A percentile compares a stretch with the other conserved stretches of the same genome.
phyloP scores from a whole-genome alignment of 306 rosid species.

The Hippophae rhamnoides region DNA sequence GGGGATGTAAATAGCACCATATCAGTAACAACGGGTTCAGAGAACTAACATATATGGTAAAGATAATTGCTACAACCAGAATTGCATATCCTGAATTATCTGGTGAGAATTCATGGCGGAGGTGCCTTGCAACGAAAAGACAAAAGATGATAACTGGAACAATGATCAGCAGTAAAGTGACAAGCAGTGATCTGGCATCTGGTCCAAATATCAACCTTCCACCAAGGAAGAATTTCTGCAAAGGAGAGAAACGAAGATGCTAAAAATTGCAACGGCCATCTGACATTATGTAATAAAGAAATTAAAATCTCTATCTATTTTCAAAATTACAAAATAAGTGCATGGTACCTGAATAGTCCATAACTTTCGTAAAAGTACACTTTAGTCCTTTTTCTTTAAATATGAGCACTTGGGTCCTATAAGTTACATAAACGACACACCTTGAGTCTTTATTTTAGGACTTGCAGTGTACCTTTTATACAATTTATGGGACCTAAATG shows the following conservation, averaged over 20 bases:
- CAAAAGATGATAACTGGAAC: conserved; percentile 71
- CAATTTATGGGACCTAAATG: too few species aligned
- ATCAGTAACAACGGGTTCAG: conserved; percentile 12
- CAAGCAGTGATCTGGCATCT: conserved; percentile 71
- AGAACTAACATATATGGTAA: conserved; percentile 57
- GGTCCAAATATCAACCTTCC: conserved; percentile 93
- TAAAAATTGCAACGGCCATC: conserved; percentile 3
- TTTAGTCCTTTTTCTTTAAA: too few species aligned
- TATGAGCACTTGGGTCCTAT: too few species aligned
- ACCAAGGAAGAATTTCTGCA: conserved; percentile 79
- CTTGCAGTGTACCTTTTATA: too few species aligned
- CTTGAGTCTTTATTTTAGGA: too few species aligned
- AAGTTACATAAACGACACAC: too few species aligned
- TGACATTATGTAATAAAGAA: neutral
- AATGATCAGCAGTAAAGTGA: conserved; percentile 61
- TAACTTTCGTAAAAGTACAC: neutral
- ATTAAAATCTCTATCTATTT: neutral
- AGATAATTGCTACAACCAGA: conserved; percentile 56
- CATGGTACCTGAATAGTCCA: neutral
- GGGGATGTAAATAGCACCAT: neutral
- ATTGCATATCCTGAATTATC: conserved; percentile 61
- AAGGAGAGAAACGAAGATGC: conserved; percentile 12
- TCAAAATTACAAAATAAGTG: neutral
- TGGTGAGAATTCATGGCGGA: conserved; percentile 64
- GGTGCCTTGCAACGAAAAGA: conserved; percentile 72